Evolutionary conservation across 306 rosid species (phyloP).

Genomic region (Arachis hypogaea): DNA sequence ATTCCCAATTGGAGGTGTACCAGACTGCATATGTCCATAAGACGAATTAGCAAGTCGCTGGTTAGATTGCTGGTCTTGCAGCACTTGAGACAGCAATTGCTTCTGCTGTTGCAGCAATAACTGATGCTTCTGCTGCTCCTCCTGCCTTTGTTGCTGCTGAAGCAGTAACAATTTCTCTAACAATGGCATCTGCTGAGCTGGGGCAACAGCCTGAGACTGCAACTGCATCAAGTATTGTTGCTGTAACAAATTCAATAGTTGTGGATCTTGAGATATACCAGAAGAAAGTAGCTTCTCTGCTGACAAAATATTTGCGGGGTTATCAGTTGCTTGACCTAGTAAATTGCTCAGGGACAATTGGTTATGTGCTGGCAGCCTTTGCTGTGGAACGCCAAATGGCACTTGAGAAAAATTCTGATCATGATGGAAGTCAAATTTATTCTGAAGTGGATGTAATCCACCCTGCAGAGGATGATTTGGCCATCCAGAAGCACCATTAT

Average conservation of each 20-base stretch:
- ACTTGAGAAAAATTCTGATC: slow-evolving; percentile 68
- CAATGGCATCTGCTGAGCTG: slow-evolving; percentile 70
- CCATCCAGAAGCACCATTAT: slow-evolving; percentile 67
- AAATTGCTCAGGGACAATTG: slow-evolving; percentile 61
- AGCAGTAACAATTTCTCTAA: slow-evolving; percentile 73
- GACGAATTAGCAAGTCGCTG: slow-evolving; percentile 62
- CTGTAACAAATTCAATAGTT: slow-evolving; percentile 71
- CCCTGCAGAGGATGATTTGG: slow-evolving; percentile 64
- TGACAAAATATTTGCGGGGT: slow-evolving; percentile 53
- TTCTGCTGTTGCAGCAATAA: slow-evolving; percentile 75
- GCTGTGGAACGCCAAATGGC: slow-evolving; percentile 79
- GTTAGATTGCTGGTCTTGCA: slow-evolving; percentile 74
- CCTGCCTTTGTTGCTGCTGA: slow-evolving; percentile 85
- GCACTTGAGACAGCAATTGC: slow-evolving; percentile 79
- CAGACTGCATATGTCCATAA: slow-evolving; percentile 67
- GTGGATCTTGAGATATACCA: slow-evolving; percentile 82
- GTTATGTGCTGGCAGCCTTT: slow-evolving; percentile 67
- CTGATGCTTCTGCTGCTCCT: slow-evolving; percentile 70
- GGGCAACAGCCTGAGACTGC: slow-evolving; percentile 75
- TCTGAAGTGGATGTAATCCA: slow-evolving; percentile 63
- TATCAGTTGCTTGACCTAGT: slow-evolving; percentile 64
- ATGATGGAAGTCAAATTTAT: slow-evolving; percentile 64
- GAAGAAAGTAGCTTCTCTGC: slow-evolving; percentile 75
- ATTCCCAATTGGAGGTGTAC: slow-evolving; percentile 57
- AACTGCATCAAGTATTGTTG: slow-evolving; percentile 82